Evolutionary conservation across 768 basidiomycete species (phyloP), one percentile per base, ranked within the genome.

Genomic region (Mycena vitilis): DNA sequence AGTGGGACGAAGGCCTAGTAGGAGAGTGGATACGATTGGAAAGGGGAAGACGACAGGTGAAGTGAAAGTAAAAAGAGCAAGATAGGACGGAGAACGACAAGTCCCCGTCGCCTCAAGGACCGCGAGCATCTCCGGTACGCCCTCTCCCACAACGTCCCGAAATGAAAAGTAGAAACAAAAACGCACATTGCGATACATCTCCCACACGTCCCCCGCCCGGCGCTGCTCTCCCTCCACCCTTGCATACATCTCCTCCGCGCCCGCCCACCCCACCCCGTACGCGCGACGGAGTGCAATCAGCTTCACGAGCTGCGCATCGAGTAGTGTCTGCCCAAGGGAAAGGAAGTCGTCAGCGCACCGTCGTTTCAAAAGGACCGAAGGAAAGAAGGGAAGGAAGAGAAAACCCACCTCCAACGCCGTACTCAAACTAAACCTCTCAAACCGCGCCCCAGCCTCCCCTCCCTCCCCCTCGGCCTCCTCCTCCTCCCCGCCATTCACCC

Each of bases 261-360:
- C 89, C 4, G 91, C 89, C 91, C 91, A 93, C 15, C 89, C 89
- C 15, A 91, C 77, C 5, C 79, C 79, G 70, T 86, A 89, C 71
- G 81, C 81, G 40, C 84, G 73, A 49, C 91, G 80, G 3, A 88
- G 74, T 63, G 83, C 83, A 25, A 92, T 75, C 20, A 92, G 73
- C 53, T 81, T 84, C 34, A 89, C 73, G 65, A 92, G 84, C 11
- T 84, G 81, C 58, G 88, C 81, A 59, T 91, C 85, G 67, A 92
- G 78, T 48, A 91, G 76, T 30, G 30, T 30, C 30, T 30, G 5
- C 30, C 30, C n/a, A n/a, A n/a, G 30, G 5, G 30, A 30, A 30
- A 5, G n/a, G n/a, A 30, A 30, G 5, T 30, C 30, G 30, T 30
- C 30, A 30, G 30, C 30, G 30, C 5, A 30, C 30, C n/a, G n/a